These are phyloP conservation scores for Backusella luteola DNA, from an alignment of 192 early-diverging fungal species.

Conservation along the genomic window DNA sequence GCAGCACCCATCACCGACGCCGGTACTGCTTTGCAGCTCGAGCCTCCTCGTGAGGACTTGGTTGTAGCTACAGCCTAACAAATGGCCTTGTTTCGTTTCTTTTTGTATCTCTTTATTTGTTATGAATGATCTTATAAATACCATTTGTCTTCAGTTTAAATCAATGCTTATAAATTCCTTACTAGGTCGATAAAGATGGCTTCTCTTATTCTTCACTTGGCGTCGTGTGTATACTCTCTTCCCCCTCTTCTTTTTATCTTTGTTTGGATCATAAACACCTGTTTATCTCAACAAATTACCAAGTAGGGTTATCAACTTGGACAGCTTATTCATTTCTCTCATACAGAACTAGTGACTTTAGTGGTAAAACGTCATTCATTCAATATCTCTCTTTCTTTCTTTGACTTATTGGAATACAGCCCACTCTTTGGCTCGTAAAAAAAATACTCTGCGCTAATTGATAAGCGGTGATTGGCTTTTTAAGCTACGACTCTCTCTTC, in stretches of 20 bases:
- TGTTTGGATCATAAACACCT: too few relatives aligned
- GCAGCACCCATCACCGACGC: neutral
- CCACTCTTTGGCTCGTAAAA: neutral
- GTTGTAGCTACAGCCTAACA: neutral
- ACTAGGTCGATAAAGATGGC: too few relatives aligned
- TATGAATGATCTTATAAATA: too few relatives aligned
- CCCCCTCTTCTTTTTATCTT: too few relatives aligned
- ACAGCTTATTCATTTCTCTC: neutral
- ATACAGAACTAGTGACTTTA: neutral
- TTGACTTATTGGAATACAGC: neutral
- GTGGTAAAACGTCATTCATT: neutral
- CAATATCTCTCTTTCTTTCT: neutral
- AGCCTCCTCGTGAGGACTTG: neutral
- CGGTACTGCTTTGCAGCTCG: neutral
- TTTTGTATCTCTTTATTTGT: too few relatives aligned
- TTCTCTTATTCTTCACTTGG: too few relatives aligned
- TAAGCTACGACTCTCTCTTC: neutral
- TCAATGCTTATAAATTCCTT: too few relatives aligned
- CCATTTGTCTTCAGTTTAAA: too few relatives aligned
- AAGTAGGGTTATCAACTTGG: too few relatives aligned
- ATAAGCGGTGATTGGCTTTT: neutral
- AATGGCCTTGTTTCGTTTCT: neutral
- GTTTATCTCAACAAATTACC: too few relatives aligned
- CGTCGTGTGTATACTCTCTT: too few relatives aligned
- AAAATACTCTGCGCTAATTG: neutral